These are phyloP conservation scores for Fusarium pseudocircinatum DNA, from an alignment of 2,329 filamentous ascomycete species.

Conservation along the genomic window DNA sequence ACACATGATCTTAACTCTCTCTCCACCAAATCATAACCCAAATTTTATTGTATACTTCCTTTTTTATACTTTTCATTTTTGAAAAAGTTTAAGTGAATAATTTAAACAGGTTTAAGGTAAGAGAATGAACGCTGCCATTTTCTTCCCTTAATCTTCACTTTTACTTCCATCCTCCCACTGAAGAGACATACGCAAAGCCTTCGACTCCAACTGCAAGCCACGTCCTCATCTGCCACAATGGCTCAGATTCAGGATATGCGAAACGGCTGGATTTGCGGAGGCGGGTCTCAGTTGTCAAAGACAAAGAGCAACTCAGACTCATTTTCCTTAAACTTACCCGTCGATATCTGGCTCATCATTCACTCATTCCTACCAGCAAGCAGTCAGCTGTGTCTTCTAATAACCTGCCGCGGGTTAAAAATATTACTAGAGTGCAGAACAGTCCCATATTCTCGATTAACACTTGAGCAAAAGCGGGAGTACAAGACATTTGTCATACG, in stretches of 20 bases:
- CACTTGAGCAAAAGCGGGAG: neutral
- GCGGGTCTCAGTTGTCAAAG: no score
- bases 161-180: neutral
- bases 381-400: neutral
- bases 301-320: neutral
- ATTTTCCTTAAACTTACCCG: neutral
- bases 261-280: no score
- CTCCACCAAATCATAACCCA: neutral
- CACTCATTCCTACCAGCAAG: neutral
- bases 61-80: neutral
- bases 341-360: neutral
- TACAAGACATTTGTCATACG: neutral
- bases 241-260: neutral
- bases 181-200: neutral
- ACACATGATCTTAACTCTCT: neutral
- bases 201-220: neutral
- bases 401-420: neutral
- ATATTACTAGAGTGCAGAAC: neutral
- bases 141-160: neutral
- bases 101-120: no score
- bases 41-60: neutral
- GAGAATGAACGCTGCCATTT: neutral
- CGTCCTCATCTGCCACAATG: neutral
- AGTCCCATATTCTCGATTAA: rapidly evolving
- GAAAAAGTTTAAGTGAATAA: no score